Evolutionary conservation across 345 rosid genomes (phyloP).

Genomic region (Microcos paniculata): DNA sequence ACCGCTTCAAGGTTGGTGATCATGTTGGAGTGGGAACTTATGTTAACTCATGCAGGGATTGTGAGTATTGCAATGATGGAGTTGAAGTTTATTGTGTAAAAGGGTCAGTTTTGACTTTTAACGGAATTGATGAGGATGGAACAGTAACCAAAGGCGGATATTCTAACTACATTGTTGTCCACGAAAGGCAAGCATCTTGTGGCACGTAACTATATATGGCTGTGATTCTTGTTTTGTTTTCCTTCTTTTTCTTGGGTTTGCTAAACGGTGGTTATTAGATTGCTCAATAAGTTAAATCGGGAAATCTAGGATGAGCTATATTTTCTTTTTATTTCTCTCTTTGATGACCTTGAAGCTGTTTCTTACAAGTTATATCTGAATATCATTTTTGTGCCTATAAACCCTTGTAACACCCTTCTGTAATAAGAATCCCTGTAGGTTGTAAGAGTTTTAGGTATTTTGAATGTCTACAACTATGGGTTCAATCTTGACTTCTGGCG

Average conservation of each 20-base stretch:
- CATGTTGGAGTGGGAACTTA: slow-evolving; percentile 90
- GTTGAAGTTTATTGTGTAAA: slow-evolving; percentile 59
- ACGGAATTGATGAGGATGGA: slow-evolving; percentile 71
- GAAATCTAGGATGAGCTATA: neutral
- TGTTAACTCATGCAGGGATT: slow-evolving; percentile 78
- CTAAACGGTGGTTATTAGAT: neutral
- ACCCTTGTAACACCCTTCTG: neutral
- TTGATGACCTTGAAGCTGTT: neutral
- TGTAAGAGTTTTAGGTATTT: neutral
- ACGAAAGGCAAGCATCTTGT: slow-evolving; percentile 49
- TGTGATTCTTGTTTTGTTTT: neutral
- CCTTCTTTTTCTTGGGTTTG: neutral
- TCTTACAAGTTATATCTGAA: neutral
- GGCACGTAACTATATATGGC: neutral
- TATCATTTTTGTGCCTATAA: neutral
- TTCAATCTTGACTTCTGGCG: neutral
- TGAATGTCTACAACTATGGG: neutral
- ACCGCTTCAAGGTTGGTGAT: slow-evolving; percentile 67
- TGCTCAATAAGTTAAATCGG: neutral
- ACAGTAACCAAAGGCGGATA: slow-evolving; percentile 85
- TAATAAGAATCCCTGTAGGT: neutral
- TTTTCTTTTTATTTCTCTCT: neutral
- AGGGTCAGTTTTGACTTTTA: slow-evolving; percentile 57
- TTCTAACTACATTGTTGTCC: slow-evolving; percentile 71
- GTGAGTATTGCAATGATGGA: slow-evolving; percentile 61